phyloP scores from a whole-genome alignment of 148 eudicot species.

The Oxyria digyna region DNA sequence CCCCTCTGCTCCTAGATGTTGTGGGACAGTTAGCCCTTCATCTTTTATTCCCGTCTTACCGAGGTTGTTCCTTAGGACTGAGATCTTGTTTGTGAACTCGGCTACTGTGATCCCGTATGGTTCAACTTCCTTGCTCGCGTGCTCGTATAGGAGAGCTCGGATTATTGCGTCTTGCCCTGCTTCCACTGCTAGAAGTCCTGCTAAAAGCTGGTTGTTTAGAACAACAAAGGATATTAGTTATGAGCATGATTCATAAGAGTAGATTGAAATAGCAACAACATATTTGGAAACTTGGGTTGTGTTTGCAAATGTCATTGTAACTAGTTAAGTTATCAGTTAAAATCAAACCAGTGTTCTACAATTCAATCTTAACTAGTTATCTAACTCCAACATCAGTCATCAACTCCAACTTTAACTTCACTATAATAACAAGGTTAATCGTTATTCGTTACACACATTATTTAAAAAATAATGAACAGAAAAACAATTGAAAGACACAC shows the following conservation, averaged over 20 bases:
- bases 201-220: conserved; percentile 39
- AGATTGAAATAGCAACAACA: too few species aligned
- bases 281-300: too few species aligned
- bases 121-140: conserved; percentile 25
- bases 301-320: too few species aligned
- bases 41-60: conserved; percentile 49
- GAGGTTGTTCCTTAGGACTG: conserved; percentile 47
- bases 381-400: too few species aligned
- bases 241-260: neutral
- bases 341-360: too few species aligned
- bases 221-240: conserved; percentile 8
- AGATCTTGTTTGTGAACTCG: conserved; percentile 55
- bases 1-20: conserved; percentile 36
- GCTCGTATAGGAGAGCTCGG: conserved; percentile 49
- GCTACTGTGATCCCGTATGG: conserved; percentile 62
- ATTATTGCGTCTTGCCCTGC: conserved; percentile 89
- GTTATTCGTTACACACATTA: too few species aligned
- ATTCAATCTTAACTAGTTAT: too few species aligned
- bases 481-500: too few species aligned
- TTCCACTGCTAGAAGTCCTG: conserved; percentile 69
- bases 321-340: too few species aligned
- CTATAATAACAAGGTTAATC: too few species aligned
- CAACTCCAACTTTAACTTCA: too few species aligned
- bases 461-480: too few species aligned
- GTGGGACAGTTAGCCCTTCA: conserved; percentile 44